Evolutionary conservation across 106 monocot genomes (phyloP).

Genomic region (Dioscorea zingiberensis): DNA sequence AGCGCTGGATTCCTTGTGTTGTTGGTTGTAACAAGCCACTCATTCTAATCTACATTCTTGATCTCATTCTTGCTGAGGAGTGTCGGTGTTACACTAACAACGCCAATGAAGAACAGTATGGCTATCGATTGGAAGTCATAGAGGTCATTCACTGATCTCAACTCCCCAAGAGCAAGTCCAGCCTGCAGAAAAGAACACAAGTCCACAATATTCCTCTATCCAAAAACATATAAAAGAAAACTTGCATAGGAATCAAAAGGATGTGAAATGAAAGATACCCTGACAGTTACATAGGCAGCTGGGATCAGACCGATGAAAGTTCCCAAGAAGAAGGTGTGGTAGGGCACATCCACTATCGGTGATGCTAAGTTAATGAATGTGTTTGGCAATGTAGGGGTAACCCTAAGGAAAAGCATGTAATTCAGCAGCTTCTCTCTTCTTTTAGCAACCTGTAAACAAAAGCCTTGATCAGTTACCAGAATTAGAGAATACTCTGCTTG

Average conservation of each 20-base stretch:
- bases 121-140: conserved; percentile 87
- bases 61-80: conserved; percentile 53
- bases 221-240: no score
- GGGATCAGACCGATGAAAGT: conserved; percentile 86
- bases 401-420: conserved; percentile 98
- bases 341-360: conserved; percentile 91
- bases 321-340: conserved; percentile 66
- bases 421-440: conserved; percentile 85
- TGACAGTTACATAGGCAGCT: conserved; percentile 88
- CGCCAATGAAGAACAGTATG: conserved; percentile 86
- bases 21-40: no score
- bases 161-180: conserved; percentile 87
- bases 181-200: conserved; percentile 55
- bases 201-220: no score
- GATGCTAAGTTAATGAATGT: conserved; percentile 97
- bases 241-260: no score
- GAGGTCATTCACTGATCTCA: conserved; percentile 76
- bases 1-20: no score
- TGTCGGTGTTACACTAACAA: conserved; percentile 82
- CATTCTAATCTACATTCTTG: conserved; percentile 4
- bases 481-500: no score
- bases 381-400: conserved; percentile 92
- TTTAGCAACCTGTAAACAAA: conserved; percentile 62
- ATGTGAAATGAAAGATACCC: conserved; percentile 37
- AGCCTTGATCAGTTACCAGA: no score